These are phyloP conservation scores for Otatea glauca DNA, from an alignment of 176 grass and related monocot genomes.

Conservation along the genomic window DNA sequence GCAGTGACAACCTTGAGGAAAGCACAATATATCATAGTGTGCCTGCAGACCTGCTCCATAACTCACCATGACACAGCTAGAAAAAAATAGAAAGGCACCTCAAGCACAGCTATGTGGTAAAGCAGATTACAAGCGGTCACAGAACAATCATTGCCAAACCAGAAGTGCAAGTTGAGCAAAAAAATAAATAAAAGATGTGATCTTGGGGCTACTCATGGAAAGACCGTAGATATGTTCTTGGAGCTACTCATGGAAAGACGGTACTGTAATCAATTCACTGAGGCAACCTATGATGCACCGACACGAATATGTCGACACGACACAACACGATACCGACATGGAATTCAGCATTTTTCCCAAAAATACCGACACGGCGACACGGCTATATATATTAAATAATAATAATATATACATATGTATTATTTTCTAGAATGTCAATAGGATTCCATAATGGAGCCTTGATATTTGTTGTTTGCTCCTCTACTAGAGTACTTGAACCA, in stretches of 20 bases:
- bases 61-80: background rate
- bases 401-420: too few species aligned
- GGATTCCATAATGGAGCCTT: too few species aligned
- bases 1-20: too few species aligned
- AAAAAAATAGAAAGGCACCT: background rate
- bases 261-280: background rate
- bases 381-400: too few species aligned
- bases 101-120: background rate
- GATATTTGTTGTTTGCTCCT: too few species aligned
- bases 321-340: too few species aligned
- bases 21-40: background rate
- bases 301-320: too few species aligned
- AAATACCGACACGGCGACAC: too few species aligned
- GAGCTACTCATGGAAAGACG: background rate
- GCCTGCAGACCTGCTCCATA: background rate
- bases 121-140: background rate
- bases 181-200: background rate
- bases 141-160: background rate
- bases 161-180: background rate
- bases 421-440: too few species aligned
- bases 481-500: too few species aligned
- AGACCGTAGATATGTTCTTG: background rate
- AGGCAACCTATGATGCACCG: too few species aligned
- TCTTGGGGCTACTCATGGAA: background rate
- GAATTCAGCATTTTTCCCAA: too few species aligned